Conservation (phyloP, 148 eudicot genomes). For the Persicaria maculosa region DNA sequence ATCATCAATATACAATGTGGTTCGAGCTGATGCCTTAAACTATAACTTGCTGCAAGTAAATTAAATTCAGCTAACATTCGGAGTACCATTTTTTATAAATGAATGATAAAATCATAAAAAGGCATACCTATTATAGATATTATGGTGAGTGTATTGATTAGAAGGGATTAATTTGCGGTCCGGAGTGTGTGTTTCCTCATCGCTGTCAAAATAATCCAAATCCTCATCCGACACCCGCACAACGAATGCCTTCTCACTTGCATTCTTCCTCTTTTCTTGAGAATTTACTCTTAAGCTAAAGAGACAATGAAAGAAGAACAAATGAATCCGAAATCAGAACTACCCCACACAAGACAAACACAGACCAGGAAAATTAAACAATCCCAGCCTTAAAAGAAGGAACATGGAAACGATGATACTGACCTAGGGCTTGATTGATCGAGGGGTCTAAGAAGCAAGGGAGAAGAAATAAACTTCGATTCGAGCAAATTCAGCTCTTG, state of each 20-base stretch:
- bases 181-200: conserved; percentile 28
- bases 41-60: neutral
- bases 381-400: neutral
- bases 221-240: conserved; percentile 51
- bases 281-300: conserved; percentile 26
- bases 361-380: neutral
- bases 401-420: neutral
- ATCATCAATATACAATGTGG: too few species aligned
- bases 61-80: neutral
- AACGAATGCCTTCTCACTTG: conserved; percentile 34
- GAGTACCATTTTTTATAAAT: neutral
- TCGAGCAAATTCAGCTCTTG: conserved; percentile 54
- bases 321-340: neutral
- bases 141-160: conserved; percentile 41
- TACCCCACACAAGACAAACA: neutral
- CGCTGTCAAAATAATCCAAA: conserved; percentile 32
- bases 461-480: conserved; percentile 29
- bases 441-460: conserved; percentile 33
- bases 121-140: conserved; percentile 43
- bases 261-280: conserved; percentile 21
- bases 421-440: conserved; percentile 35
- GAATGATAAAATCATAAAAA: neutral
- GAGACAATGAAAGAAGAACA: neutral
- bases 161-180: conserved; percentile 30
- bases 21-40: too few species aligned